Conservation (phyloP, 1,139 yeast species). For the Suhomyces guaymorum region DNA sequence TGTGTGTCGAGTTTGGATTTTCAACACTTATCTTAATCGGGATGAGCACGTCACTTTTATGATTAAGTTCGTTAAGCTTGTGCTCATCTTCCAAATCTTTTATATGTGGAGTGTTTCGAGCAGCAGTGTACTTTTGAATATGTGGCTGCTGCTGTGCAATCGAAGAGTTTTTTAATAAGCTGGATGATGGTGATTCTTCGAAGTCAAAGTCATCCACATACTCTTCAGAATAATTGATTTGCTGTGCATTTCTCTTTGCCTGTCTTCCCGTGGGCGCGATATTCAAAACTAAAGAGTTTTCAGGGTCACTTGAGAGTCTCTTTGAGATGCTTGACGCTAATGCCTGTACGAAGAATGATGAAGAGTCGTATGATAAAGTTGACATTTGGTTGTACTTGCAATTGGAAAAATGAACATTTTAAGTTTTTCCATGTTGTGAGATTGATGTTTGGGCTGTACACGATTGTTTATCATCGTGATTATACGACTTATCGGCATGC, state of each 20-base stretch:
- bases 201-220: slow-evolving; percentile 65
- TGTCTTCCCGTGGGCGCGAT: slow-evolving; percentile 76
- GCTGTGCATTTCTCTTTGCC: slow-evolving; percentile 72
- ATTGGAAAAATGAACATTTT: background rate
- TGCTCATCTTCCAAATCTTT: slow-evolving; percentile 25
- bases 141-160: slow-evolving; percentile 26
- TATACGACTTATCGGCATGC: too few species aligned
- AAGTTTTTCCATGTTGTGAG: background rate
- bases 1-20: slow-evolving; percentile 56
- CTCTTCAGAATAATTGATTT: slow-evolving; percentile 80
- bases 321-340: slow-evolving; percentile 20
- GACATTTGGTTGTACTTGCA: slow-evolving; percentile 8
- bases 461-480: too few species aligned
- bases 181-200: slow-evolving; percentile 47
- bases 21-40: slow-evolving; percentile 82
- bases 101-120: slow-evolving; percentile 34
- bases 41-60: slow-evolving; percentile 50
- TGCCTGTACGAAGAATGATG: slow-evolving; percentile 20
- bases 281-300: slow-evolving; percentile 56
- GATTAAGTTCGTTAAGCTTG: slow-evolving; percentile 29
- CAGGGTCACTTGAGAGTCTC: slow-evolving; percentile 50
- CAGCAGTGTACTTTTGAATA: slow-evolving; percentile 38
- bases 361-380: slow-evolving; percentile 16
- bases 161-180: slow-evolving; percentile 16
- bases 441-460: slow-evolving; percentile 7